Evolutionary conservation across 2,329 filamentous ascomycete genomes (phyloP).

Genomic region (Fusarium mangiferae): DNA sequence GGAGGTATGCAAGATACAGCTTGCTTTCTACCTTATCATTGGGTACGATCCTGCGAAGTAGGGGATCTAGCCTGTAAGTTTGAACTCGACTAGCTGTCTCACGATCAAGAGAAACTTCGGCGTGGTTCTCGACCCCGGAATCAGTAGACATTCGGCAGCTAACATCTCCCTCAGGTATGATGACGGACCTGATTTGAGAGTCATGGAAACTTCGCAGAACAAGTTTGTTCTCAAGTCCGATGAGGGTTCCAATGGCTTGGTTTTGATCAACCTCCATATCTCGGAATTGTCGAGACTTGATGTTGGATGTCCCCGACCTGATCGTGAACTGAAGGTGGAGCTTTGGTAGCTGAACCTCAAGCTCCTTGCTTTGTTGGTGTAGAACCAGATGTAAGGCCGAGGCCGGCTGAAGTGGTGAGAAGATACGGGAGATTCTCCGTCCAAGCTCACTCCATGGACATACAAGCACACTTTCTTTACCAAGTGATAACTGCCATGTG

Average conservation of each 20-base stretch:
- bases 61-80: constrained; percentile 59
- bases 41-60: constrained; percentile 61
- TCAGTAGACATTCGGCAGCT: neutral
- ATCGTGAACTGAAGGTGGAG: constrained; percentile 18
- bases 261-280: constrained; percentile 26
- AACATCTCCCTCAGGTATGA: constrained; percentile 51
- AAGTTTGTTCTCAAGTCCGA: constrained; percentile 49
- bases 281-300: constrained; percentile 27
- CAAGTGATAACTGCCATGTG: constrained; percentile 7
- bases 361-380: fast-evolving
- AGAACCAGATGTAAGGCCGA: constrained; percentile 19
- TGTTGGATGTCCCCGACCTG: neutral
- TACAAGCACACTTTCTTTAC: neutral
- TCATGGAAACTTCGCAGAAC: constrained; percentile 50
- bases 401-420: constrained; percentile 10
- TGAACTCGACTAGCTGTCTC: constrained; percentile 45
- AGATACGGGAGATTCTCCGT: neutral
- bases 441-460: neutral
- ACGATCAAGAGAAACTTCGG: constrained; percentile 50
- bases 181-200: constrained; percentile 46
- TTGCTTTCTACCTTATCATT: constrained; percentile 63
- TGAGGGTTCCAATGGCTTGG: constrained; percentile 23
- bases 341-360: constrained; percentile 37
- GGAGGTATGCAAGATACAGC: constrained; percentile 61
- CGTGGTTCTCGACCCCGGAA: constrained; percentile 37